Evolutionary conservation across 78 protist species (phyloP), one percentile per base, ranked within the genome.

Genomic region (Cyanophora paradoxa): DNA sequence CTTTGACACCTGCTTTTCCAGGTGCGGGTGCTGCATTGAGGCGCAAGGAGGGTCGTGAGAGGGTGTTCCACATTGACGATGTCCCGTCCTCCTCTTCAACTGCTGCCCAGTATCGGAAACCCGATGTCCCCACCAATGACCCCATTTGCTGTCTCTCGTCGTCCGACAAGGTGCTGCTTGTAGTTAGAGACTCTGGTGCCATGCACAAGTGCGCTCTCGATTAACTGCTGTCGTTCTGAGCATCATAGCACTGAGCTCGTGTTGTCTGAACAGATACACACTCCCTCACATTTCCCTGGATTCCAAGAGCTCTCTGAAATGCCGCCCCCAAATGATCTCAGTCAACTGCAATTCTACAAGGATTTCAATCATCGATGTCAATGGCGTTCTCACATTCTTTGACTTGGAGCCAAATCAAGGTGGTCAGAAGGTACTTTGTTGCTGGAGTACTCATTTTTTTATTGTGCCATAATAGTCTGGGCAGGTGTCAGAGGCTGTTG

Each of bases 11-110:
- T n/a, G n/a, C n/a, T n/a, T n/a, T n/a, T n/a, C n/a, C n/a, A n/a
- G n/a, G n/a, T n/a, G n/a, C n/a, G n/a, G n/a, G n/a, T n/a, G 54
- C 41, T 22, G 72, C 54, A 1, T 30, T 65, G 46, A 65, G 41
- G 72, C 19, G 31, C n/a, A 65, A 65, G 56, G 72, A 65, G 41
- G 72, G 72, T 26, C 70, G 63, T 30, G 67, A 52, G 76, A 41
- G 33, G 2, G 26, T 48, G 62, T 82, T 78, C 73, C 88, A 87
- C 80, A 69, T 82, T 24, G 91, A 87, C 64, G 85, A 78, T 46
- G 19, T 7, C 46, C 57, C 52, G 33, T 3, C 13, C 22, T n/a
- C 39, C 4, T 20, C 28, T 28, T 33, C 30, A 19, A 16, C 19
- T 13, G 50, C 50, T 14, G 50, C 24, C 7, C 50, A 14, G 7